Evolutionary conservation across 2,329 filamentous ascomycete genomes (phyloP), one percentile per base, ranked within the genome.

Genomic region (Ceratocystis colombiana): DNA sequence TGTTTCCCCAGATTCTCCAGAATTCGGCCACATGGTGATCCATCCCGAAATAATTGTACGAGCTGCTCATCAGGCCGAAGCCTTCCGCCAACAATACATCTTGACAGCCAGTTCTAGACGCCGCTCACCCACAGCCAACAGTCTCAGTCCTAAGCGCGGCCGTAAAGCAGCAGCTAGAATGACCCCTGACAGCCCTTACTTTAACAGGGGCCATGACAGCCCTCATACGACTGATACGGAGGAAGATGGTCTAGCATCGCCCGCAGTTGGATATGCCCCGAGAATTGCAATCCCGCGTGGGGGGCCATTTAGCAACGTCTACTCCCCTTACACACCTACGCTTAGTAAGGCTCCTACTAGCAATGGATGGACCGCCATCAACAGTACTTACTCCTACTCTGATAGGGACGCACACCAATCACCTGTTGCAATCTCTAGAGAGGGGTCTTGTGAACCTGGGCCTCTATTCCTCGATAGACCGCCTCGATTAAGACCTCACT

Each of bases 1-100:
- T 74, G 77, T 87, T 15, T 80, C 76, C 0, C 84, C 85, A 1
- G 79, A 82, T n/a, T 79, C 86, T 45, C 77, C 82, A n/a, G 80
- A 81, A 15, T 90, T 85, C 73, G 82, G 80, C 10, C 80, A 80
- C 61, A 89, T 90, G 86, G 75, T 81, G 25, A 90, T 92, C 71
- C 79, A 83, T 66, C 77, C 77, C 2, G 73, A 75, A 0, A 80
- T 87, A 55, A 79, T 89, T 20, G 71, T 73, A 25, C 74, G 78
- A 15, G 82, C 85, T 2, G 80, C 80, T 0, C 71, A 72, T 1
- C 79, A 85, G 68, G 79, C 82, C 28, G 75, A 78, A 33, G 71
- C 73, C 61, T 79, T 76, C 62, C 77, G 79, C 37, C 70, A 72
- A 12, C 65, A 75, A 62, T 73, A 75, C 68, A 71, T 66, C 44